Evolutionary conservation across 176 grass and related monocot species (phyloP), one percentile per base, ranked within the genome.

Genomic region (Bromus sterilis): DNA sequence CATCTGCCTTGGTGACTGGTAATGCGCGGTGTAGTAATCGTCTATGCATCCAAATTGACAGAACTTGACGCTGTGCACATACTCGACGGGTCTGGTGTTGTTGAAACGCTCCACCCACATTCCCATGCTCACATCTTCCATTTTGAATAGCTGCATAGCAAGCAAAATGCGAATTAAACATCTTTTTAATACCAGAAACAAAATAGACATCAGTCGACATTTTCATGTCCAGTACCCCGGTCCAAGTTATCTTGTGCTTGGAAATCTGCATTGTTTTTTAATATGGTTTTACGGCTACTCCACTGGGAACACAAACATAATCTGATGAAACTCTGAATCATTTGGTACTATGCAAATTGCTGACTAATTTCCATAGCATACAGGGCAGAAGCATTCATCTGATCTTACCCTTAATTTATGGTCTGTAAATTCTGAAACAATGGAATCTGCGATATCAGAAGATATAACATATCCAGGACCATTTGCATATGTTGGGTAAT

Each of bases 41-140:
- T 94, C 90, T 83, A 98, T 94, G 90, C 95, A 98, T 48, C 95
- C 95, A 35, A 91, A 94, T 51, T 94, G 92, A 75, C 95, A 98
- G 59, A 98, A 98, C 65, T 75, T 94, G 79, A 92, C 14, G 18
- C 69, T 92, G 36, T 98, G 95, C 24, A 93, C 46, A 9, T 93
- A 97, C 87, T 87, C 79, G 43, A 97, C 92, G 11, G 58, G 53
- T 56, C 65, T 75, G 6, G 88, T 83, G 39, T 44, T 86, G 64
- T 94, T 94, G 83, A 98, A 94, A 78, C 84, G 88, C 59, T 93
- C 92, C 1, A 98, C 91, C 94, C 94, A 97, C 94, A 97, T 97
- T 68, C 94, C 94, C 91, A 97, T 97, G 89, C 94, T 94, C 91
- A 97, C 94, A 40, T 97, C 94, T 75, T 97, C 94, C 94, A 97